phyloP scores from a whole-genome alignment of 192 early-diverging fungal genomes.

The Entomortierella chlamydospora region DNA sequence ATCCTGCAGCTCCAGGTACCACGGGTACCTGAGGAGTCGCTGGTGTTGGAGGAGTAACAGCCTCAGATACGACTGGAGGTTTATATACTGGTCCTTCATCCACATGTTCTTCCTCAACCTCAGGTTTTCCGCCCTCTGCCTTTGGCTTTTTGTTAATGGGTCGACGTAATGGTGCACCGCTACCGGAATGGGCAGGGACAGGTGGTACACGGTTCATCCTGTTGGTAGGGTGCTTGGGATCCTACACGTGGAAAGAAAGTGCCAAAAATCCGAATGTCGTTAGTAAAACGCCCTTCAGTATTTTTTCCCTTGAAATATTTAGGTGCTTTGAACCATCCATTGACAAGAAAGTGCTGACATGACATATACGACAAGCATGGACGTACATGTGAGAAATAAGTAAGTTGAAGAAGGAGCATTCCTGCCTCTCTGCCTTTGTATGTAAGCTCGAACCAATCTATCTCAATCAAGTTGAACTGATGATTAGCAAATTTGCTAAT shows the following conservation, averaged over 20 bases:
- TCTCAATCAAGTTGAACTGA: neutral
- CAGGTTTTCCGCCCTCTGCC: constrained; percentile 36
- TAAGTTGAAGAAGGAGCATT: constrained; percentile 40
- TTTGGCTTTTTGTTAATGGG: constrained; percentile 34
- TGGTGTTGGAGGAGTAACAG: constrained; percentile 2
- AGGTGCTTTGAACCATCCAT: neutral
- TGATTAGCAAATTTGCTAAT: too few relatives aligned
- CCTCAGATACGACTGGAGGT: constrained; percentile 45
- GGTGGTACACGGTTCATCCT: constrained; percentile 25
- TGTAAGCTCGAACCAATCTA: constrained; percentile 52
- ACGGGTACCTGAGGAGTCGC: constrained; percentile 22
- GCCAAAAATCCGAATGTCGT: too few relatives aligned
- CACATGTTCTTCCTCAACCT: constrained; percentile 11
- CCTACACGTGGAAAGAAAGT: too few relatives aligned
- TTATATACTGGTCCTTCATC: constrained; percentile 53
- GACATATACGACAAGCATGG: neutral
- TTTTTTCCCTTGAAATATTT: too few relatives aligned
- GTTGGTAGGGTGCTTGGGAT: constrained; percentile 40
- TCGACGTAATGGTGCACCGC: constrained; percentile 22
- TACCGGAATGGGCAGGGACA: neutral
- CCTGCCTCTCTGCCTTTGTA: constrained; percentile 53
- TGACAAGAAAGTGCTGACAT: neutral
- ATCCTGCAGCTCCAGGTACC: constrained; percentile 27
- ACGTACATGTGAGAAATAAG: constrained; percentile 49
- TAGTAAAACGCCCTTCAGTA: neutral